These are phyloP conservation scores for Pythium phragmiticola DNA, from an alignment of 352 stramenopile genomes.

Conservation along the genomic window DNA sequence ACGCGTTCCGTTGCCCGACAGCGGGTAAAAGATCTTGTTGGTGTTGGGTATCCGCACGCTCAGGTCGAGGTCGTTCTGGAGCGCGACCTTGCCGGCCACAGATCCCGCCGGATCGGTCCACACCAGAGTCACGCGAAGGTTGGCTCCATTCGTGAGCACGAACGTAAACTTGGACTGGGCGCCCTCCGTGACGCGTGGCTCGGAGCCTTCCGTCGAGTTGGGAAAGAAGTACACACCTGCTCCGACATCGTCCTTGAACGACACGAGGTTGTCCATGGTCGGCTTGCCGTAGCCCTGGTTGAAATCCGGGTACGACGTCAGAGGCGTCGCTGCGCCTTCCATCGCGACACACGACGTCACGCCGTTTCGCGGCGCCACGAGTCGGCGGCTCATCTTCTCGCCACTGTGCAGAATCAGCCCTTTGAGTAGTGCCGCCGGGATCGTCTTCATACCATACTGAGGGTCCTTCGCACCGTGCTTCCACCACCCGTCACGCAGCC, in stretches of 20 bases:
- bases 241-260: constrained; percentile 34
- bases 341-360: constrained; percentile 59
- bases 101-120: constrained; percentile 71
- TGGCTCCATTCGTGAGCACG: constrained; percentile 46
- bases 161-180: constrained; percentile 53
- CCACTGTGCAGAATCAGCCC: constrained; percentile 81
- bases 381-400: constrained; percentile 50
- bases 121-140: constrained; percentile 66
- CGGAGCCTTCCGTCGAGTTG: constrained; percentile 39
- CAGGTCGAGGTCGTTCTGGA: constrained; percentile 78
- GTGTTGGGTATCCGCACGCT: constrained; percentile 54
- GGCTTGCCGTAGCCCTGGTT: constrained; percentile 80
- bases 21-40: constrained; percentile 49
- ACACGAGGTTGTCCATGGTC: constrained; percentile 58
- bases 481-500: constrained; percentile 85
- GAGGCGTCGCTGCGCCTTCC: constrained; percentile 29
- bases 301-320: constrained; percentile 56
- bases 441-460: constrained; percentile 49
- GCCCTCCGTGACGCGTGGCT: constrained; percentile 55
- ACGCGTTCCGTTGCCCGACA: constrained; percentile 57
- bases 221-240: constrained; percentile 32
- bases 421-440: constrained; percentile 79
- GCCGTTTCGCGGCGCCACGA: constrained; percentile 38
- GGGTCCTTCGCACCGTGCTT: constrained; percentile 57
- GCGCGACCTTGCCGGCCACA: constrained; percentile 41